Percentiles rank a stretch among this genome's conserved stretches.
These are phyloP conservation scores for Brassica carinata DNA, from an alignment of 345 rosid species.

Conservation along the genomic window DNA sequence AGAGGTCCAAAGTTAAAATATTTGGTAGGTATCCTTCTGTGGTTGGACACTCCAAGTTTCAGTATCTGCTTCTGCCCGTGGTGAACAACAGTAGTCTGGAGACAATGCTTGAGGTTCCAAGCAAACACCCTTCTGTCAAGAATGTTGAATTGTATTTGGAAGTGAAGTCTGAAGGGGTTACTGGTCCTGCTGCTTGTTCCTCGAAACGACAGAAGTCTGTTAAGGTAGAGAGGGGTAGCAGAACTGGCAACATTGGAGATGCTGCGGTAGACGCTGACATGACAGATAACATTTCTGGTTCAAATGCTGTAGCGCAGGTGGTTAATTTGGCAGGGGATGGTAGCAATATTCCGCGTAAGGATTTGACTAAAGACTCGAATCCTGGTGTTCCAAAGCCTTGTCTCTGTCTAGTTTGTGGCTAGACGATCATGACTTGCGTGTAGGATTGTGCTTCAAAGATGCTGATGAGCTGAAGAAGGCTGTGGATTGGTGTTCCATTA, in stretches of 20 bases:
- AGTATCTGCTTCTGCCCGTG: background rate
- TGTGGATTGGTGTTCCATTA: conserved; percentile 22
- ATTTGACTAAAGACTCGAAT: background rate
- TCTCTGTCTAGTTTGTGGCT: conserved; percentile 7
- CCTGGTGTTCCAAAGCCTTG: background rate
- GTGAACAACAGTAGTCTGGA: background rate
- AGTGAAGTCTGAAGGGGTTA: background rate
- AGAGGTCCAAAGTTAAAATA: background rate
- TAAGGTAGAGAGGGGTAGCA: conserved; percentile 10
- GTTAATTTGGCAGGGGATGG: background rate
- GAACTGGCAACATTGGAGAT: background rate
- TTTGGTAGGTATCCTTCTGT: background rate
- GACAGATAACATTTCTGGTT: background rate
- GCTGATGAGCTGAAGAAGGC: background rate
- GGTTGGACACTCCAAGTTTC: background rate
- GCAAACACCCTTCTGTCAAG: background rate
- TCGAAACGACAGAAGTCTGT: conserved; percentile 1
- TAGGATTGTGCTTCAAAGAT: background rate
- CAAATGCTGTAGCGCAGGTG: background rate
- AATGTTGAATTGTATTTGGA: background rate
- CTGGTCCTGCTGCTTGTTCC: background rate
- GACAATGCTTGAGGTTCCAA: background rate
- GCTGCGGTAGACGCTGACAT: background rate
- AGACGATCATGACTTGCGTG: conserved; percentile 10
- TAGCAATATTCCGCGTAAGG: background rate